Evolutionary conservation across 1,284 basidiomycete species (phyloP).

Genomic region (Fomitopsis palustris): DNA sequence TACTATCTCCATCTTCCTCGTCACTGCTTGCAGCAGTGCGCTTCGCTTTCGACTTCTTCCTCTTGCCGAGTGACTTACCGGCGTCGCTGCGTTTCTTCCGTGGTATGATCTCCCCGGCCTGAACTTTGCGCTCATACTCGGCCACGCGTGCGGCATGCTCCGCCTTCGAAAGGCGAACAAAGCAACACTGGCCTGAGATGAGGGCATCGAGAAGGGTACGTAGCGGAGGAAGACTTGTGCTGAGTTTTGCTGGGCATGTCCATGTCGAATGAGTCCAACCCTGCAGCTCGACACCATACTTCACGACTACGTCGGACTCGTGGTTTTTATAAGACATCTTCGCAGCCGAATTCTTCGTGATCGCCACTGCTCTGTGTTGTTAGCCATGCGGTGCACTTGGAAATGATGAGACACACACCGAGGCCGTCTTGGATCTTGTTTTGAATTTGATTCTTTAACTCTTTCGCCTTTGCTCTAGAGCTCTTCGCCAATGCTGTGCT

Average conservation of each 20-base stretch:
- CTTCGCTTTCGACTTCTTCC: too few relatives aligned
- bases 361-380: neutral
- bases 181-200: neutral
- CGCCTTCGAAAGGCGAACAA: neutral
- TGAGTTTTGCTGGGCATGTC: neutral
- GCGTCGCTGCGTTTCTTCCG: slow-evolving; percentile 4
- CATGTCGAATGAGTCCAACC: slow-evolving; percentile 5
- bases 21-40: too few relatives aligned
- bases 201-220: neutral
- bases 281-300: slow-evolving; percentile 1
- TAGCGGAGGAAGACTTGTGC: neutral
- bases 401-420: neutral
- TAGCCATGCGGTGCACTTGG: too few relatives aligned
- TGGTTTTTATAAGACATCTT: slow-evolving; percentile 6
- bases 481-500: too few relatives aligned
- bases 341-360: slow-evolving; percentile 4
- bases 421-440: too few relatives aligned
- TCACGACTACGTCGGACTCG: slow-evolving; percentile 2
- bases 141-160: neutral
- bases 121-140: neutral
- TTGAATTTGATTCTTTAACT: neutral
- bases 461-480: too few relatives aligned
- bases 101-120: neutral
- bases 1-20: too few relatives aligned
- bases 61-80: too few relatives aligned